Conservation (phyloP, 2,329 filamentous ascomycete genomes). For the Trichoderma sp. region DNA sequence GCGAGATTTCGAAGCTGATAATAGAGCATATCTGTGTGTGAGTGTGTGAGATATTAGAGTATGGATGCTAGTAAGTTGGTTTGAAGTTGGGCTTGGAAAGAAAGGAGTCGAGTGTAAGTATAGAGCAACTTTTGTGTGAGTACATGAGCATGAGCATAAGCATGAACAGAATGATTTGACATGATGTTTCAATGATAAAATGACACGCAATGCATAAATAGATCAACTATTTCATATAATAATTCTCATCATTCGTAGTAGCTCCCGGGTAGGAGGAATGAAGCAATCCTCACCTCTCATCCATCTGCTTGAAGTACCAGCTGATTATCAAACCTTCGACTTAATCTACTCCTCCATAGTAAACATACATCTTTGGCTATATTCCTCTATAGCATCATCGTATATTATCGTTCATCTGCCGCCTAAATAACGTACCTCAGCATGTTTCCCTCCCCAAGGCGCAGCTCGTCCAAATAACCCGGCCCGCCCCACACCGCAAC, state of each 20-base stretch:
- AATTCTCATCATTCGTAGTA: not conserved
- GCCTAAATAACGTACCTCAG: not conserved
- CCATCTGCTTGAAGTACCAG: not conserved
- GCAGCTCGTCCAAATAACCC: not conserved
- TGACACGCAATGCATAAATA: not conserved
- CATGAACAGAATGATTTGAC: not conserved
- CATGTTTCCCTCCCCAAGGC: not conserved
- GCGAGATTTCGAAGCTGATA: not conserved
- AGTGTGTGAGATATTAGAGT: not conserved
- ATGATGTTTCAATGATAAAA: not conserved
- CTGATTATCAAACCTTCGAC: no score
- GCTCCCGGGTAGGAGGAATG: not conserved
- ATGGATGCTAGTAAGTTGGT: not conserved
- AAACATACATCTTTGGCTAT: no score
- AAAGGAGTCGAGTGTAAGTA: not conserved
- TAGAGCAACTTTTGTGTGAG: not conserved
- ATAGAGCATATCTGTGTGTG: not conserved
- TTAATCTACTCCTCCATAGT: no score
- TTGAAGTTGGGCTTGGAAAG: not conserved
- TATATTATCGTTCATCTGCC: not conserved
- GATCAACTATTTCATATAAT: not conserved
- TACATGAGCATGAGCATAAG: not conserved
- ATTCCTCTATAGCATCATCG: no score
- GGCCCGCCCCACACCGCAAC: not conserved
- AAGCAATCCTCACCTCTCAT: not conserved